phyloP scores from a whole-genome alignment of 2,329 filamentous ascomycete genomes.

The Uncinocarpus reesii region DNA sequence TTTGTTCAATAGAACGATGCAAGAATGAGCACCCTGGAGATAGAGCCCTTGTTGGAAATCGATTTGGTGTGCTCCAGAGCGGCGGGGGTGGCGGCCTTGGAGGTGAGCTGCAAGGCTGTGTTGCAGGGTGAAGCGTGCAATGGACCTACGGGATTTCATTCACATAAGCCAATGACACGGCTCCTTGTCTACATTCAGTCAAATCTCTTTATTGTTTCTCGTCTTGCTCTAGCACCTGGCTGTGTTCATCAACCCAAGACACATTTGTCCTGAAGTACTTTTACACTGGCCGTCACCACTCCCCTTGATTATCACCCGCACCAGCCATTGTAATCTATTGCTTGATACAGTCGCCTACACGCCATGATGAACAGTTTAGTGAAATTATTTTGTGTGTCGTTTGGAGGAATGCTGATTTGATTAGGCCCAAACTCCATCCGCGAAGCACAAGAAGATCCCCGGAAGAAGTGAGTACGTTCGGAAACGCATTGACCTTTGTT shows the following conservation, averaged over 20 bases:
- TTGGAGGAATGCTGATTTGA: neutral
- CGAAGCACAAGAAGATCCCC: neutral
- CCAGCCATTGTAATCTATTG: too few species aligned
- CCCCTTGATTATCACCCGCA: too few species aligned
- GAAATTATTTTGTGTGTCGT: neutral
- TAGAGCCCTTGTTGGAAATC: slow-evolving; percentile 21
- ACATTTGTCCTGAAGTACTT: too few species aligned
- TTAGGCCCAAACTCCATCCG: neutral
- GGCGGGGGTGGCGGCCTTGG: slow-evolving; percentile 18
- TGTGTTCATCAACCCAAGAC: too few species aligned
- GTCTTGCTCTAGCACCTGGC: too few species aligned
- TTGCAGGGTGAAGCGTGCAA: neutral
- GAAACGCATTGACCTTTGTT: neutral
- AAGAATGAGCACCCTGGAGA: slow-evolving; percentile 49
- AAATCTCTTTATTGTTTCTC: too few species aligned
- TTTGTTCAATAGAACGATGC: slow-evolving; percentile 43
- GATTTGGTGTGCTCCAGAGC: slow-evolving; percentile 46
- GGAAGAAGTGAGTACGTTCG: slow-evolving; percentile 4
- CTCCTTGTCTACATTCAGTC: neutral
- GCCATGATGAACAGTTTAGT: too few species aligned
- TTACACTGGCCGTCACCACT: too few species aligned
- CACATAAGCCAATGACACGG: neutral
- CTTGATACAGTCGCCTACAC: too few species aligned
- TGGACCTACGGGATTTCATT: too few species aligned
- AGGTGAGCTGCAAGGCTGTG: slow-evolving; percentile 11